Evolutionary conservation across 2,329 filamentous ascomycete genomes (phyloP), one percentile per base, ranked within the genome.

Genomic region (Fusarium sp.): DNA sequence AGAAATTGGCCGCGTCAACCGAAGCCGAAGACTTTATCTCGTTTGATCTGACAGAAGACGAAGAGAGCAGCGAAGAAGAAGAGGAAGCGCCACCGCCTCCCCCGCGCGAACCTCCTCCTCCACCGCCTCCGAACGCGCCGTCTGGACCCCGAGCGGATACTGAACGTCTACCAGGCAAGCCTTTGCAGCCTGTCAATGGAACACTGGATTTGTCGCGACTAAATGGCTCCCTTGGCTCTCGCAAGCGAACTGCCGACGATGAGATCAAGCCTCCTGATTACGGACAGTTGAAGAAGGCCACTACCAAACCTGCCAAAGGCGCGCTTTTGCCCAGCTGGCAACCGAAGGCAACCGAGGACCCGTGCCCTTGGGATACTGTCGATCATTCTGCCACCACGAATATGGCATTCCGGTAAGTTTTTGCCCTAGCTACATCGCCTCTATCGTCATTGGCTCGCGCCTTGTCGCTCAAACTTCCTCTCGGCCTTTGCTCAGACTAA

Each of bases 11-110:
- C 14, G 82, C 86, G 2, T 85, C 89, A 26, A 84, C 87, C 2
- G 87, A 90, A 49, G 85, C 87, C 26, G 91, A 92, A 63, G 95
- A 99, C 73, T 98, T 98, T 78, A 97, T 99, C 60, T 97, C 95
- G 0, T 93, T 95, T 65, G 92, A 91, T 72, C 85, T 92, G 46
- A 88, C 87, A 49, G 89, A 91, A 58, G 87, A 87, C 30, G 85
- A 88, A 42, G 83, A 83, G 3, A 78, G 81, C 9, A 73, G 74
- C 2, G 76, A 75, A 41, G 72, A 59, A 38, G 74, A 62, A 17
- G 60, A 60, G 4, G 55, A 58, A 37, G 60, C 68, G 41, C 68
- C 53, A 12, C 76, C 45, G 48, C 60, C 71, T 70, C 76, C 35
- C 14, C 66, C 66, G 2, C 64, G 65, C 1, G 65, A 62, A 12